Conservation (phyloP, 306 rosid species). For the Astragalus glycyphyllos region DNA sequence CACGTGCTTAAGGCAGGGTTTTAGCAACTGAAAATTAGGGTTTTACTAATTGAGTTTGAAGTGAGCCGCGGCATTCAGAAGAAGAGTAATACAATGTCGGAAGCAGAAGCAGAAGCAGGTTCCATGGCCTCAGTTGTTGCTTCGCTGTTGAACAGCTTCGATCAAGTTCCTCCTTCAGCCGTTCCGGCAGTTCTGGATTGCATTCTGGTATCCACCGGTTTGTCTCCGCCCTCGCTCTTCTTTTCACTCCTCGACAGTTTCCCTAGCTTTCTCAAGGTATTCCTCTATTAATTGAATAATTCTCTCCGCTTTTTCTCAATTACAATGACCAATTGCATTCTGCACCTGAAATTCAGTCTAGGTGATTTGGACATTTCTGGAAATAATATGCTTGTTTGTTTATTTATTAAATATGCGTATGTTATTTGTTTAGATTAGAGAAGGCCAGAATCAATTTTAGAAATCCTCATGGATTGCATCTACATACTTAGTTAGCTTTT, state of each 20-base stretch:
- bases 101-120: conserved; percentile 38
- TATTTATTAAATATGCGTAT: not conserved
- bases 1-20: conserved; percentile 17
- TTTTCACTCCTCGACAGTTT: conserved; percentile 63
- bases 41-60: conserved; percentile 12
- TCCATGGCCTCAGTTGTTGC: conserved; percentile 57
- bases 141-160: conserved; percentile 64
- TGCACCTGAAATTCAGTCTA: not conserved
- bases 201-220: conserved; percentile 65
- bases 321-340: not conserved
- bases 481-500: too few relatives aligned
- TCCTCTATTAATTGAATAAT: conserved; percentile 16
- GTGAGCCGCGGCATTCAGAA: not conserved
- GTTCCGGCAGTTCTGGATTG: conserved; percentile 80
- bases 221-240: conserved; percentile 63
- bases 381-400: not conserved
- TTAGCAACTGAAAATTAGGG: conserved; percentile 43
- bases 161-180: conserved; percentile 68
- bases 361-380: conserved; percentile 11
- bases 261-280: conserved; percentile 64
- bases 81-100: conserved; percentile 43
- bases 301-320: not conserved
- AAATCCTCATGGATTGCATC: too few relatives aligned
- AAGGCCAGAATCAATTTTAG: too few relatives aligned
- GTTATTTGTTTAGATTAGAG: too few relatives aligned